Percentiles rank a stretch among this genome's conserved stretches.
Conservation (phyloP, 768 basidiomycete species). For the Panaeolus papilionaceus region DNA sequence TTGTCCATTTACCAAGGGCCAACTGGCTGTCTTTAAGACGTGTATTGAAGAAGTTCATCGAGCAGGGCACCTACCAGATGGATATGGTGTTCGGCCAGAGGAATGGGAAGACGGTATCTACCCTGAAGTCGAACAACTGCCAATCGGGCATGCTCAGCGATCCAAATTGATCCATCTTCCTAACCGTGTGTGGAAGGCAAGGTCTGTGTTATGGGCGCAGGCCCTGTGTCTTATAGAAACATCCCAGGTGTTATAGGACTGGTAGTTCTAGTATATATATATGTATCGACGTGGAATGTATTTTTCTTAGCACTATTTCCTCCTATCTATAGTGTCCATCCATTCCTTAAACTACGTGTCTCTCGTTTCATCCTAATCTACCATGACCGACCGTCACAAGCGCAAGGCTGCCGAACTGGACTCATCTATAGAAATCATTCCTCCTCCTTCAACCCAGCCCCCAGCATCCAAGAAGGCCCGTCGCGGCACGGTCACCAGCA, state of each 20-base stretch:
- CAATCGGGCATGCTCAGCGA: neutral
- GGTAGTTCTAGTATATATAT: neutral
- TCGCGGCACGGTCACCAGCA: neutral
- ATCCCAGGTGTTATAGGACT: neutral
- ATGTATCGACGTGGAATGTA: neutral
- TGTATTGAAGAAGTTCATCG: neutral
- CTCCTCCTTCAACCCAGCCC: neutral
- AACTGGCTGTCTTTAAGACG: conserved; percentile 8
- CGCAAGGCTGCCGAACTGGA: neutral
- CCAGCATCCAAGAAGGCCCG: neutral
- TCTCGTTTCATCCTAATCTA: neutral
- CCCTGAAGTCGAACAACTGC: conserved; percentile 2
- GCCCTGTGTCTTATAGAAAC: conserved; percentile 2
- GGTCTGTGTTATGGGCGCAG: conserved; percentile 17
- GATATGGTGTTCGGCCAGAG: conserved; percentile 15
- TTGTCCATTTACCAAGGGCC: conserved; percentile 20
- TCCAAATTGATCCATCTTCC: conserved; percentile 14
- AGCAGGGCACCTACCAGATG: conserved; percentile 6
- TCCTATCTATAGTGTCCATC: neutral
- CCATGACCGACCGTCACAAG: neutral
- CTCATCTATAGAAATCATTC: neutral
- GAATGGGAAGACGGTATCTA: conserved; percentile 17
- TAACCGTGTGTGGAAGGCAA: neutral
- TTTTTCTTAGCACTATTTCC: neutral
- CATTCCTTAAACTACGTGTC: neutral